Percentiles rank a stretch among this genome's conserved stretches.
These are phyloP conservation scores for Hordeum marinum DNA, from an alignment of 176 grass and related monocot species.

Conservation along the genomic window DNA sequence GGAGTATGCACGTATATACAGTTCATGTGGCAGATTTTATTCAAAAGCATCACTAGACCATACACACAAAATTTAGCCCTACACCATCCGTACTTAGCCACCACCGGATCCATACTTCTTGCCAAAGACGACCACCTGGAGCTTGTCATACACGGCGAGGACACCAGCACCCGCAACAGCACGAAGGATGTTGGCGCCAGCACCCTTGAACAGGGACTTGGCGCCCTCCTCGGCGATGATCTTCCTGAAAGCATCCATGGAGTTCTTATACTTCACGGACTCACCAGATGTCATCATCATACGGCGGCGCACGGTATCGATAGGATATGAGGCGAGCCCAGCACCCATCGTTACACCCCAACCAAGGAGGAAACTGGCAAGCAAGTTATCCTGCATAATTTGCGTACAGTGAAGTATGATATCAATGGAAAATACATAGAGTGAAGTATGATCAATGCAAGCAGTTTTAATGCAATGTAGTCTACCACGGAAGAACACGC, in stretches of 20 bases:
- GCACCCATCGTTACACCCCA: conserved; percentile 88
- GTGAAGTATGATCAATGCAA: neutral
- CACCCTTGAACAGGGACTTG: conserved; percentile 94
- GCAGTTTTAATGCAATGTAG: too few relatives aligned
- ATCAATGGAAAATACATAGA: neutral
- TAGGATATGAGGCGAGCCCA: conserved; percentile 88
- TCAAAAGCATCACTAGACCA: too few relatives aligned
- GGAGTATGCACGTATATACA: too few relatives aligned
- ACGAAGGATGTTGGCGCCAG: conserved; percentile 94
- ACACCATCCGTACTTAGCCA: conserved; percentile 31
- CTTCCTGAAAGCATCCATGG: conserved; percentile 65
- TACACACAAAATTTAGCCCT: neutral
- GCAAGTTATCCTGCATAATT: conserved; percentile 76
- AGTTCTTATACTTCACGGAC: conserved; percentile 91
- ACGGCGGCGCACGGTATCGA: conserved; percentile 87
- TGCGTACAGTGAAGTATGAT: neutral
- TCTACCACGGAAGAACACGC: too few relatives aligned
- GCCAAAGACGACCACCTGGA: conserved; percentile 90
- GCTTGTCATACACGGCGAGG: conserved; percentile 81
- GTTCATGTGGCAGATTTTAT: too few relatives aligned
- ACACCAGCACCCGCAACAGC: conserved; percentile 93
- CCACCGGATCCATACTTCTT: conserved; percentile 90
- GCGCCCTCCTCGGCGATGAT: conserved; percentile 82
- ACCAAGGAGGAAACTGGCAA: conserved; percentile 74
- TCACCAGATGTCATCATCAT: conserved; percentile 99